A percentile compares a stretch with the other conserved stretches of the same genome.
These are phyloP conservation scores for Plicaturopsis crispa DNA, from an alignment of 768 basidiomycete genomes.

Conservation along the genomic window DNA sequence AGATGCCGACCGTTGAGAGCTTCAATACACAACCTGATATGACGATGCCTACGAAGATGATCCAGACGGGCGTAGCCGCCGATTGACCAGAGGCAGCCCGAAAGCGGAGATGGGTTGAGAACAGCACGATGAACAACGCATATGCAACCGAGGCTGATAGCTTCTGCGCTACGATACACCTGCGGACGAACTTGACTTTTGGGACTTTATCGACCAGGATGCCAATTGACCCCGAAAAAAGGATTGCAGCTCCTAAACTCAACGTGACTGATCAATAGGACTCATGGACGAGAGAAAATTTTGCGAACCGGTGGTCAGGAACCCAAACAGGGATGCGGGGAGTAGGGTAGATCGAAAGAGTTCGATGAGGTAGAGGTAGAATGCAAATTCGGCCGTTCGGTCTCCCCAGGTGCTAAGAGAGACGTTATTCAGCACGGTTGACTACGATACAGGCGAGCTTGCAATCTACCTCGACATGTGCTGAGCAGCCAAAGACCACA, in stretches of 20 bases:
- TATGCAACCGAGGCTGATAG: conserved; percentile 25
- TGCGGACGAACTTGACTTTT: conserved; percentile 30
- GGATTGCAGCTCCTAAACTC: conserved; percentile 20
- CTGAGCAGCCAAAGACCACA: no score
- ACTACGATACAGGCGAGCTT: no score
- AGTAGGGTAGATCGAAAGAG: conserved; percentile 36
- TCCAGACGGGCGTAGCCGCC: conserved; percentile 13
- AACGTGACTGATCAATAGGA: no score
- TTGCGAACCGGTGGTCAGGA: conserved; percentile 25
- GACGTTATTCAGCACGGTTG: no score
- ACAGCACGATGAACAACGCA: conserved; percentile 22
- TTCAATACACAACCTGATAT: conserved; percentile 26
- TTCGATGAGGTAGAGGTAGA: conserved; percentile 33
- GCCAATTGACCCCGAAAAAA: conserved; percentile 35
- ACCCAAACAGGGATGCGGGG: conserved; percentile 41
- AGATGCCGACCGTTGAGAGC: conserved; percentile 31
- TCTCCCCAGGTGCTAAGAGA: conserved; percentile 19
- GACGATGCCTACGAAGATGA: conserved; percentile 26
- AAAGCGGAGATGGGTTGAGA: conserved; percentile 10
- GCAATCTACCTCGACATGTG: no score
- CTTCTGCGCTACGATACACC: conserved; percentile 32
- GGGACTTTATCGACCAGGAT: conserved; percentile 30
- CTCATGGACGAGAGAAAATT: no score
- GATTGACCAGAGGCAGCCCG: conserved; percentile 4
- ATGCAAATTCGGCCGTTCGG: conserved; percentile 32